Base-by-base conservation (phyloP, 768 basidiomycete species). In the Tricholoma sp. region DNA sequence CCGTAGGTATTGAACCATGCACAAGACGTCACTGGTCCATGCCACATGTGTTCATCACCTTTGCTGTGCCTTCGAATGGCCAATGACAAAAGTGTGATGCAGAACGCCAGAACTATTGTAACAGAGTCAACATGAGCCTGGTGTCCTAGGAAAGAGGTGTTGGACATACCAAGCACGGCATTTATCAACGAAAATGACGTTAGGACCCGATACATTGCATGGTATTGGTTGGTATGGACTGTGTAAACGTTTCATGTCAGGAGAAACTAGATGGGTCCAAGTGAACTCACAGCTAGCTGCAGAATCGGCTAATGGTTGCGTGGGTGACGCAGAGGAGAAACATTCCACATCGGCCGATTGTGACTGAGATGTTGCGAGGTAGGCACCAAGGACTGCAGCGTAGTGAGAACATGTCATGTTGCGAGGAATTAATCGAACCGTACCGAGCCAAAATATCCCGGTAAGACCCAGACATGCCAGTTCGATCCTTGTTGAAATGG, bases 221-320 rank as follows among this genome's bases (percentile, higher is more conserved):
- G 91, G 68, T 87, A 93, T 58, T 88, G 88, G 63, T 90, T 87
- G 20, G 89, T 91, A 55, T 88, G 84, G 72, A 91, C 91, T 92
- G 63, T 15, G 17, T 8, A 37, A 54, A 55, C 63, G 58, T 62
- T 52, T 48, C 15, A 8, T 8, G 29, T 48, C 13, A 48, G 29
- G n/a, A 48, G 47, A 17, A 17, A 8, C 3, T 8, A n/a, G 8
- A 48, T 2, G 47, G 5, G 6, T 31, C 29, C 9, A 32, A n/a
- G 13, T 31, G 20, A 9, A 77, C 88, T 73, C 65, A 91, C 89
- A 91, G 60, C 79, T 82, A 54, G 86, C 81, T 55, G 82, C 70
- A 31, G 76, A 72, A 29, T 83, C 79, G 41, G 87, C 79, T 47
- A 86, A 70, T 28, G 77, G 77, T 54, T 77, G 74, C 36, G 76